Evolutionary conservation across 2,329 filamentous ascomycete genomes (phyloP), one percentile per base, ranked within the genome.

Genomic region (Verticillium klebahnii): DNA sequence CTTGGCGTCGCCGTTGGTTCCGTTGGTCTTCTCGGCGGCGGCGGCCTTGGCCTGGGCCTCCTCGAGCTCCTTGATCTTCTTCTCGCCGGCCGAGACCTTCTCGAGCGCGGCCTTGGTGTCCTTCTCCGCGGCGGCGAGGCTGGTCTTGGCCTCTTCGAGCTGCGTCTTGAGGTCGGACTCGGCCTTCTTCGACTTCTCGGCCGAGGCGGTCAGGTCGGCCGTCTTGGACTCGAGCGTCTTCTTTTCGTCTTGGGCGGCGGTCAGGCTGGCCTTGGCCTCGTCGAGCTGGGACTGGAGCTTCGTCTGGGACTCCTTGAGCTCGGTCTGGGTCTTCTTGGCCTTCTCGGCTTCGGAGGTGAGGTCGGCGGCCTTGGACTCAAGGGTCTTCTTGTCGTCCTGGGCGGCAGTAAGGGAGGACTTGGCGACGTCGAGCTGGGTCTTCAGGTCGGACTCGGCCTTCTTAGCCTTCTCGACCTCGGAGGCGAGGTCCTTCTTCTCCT

Each of bases 41-140:
- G 65, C 64, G 19, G 67, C 60, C 66, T 59, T 57, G 23, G 54
- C 50, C 62, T 69, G 65, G 31, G 60, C 57, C 60, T 63, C 39
- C n/a, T 57, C 56, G 19, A 61, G 50, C 50, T 61, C 56, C 56
- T 62, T 60, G 29, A 62, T 45, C 62, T 62, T 61, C 57, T 62
- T 60, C 37, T 64, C 64, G 12, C 58, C 39, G 9, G 59, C 60
- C 56, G 62, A 45, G 45, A 32, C 19, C 59, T 61, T 59, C 29
- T 63, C 58, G 37, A 60, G 31, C 8, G 62, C 61, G 11, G 58
- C 61, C 62, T 58, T 60, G 58, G 60, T 64, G 58, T 64, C 63
- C 8, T 23, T 45, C 61, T 63, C 50, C 25, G 61, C 61, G 15
- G 63, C 17, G 39, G 56, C 50, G 31, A 63, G 56, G 36, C 25